Evolutionary conservation across 192 early-diverging fungal genomes (phyloP).

Genomic region (Mortierella alpina): DNA sequence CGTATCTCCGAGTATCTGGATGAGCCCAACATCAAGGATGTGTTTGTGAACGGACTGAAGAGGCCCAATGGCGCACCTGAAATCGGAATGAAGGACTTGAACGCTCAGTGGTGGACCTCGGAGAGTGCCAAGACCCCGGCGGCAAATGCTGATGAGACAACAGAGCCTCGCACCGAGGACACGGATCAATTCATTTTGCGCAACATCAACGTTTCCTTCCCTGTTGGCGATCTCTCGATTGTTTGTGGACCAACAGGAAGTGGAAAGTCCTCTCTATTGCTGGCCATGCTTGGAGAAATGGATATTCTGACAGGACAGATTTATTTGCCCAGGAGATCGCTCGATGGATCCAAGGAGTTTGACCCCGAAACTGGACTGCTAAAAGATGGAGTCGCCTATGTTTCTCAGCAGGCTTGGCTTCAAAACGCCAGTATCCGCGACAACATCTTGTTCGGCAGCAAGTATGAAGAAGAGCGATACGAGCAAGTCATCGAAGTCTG

Average conservation of each 20-base stretch:
- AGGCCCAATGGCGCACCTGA: slow-evolving; percentile 11
- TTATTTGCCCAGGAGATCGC: slow-evolving; percentile 41
- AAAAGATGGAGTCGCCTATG: slow-evolving; percentile 79
- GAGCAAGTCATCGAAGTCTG: slow-evolving; percentile 76
- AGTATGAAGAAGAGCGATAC: slow-evolving; percentile 74
- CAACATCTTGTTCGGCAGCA: slow-evolving; percentile 85
- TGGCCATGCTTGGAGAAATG: slow-evolving; percentile 86
- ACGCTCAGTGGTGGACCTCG: slow-evolving; percentile 50
- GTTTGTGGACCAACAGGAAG: slow-evolving; percentile 81
- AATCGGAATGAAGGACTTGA: slow-evolving; percentile 54
- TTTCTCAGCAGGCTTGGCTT: slow-evolving; percentile 75
- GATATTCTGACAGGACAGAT: slow-evolving; percentile 42
- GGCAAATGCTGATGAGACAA: not conserved
- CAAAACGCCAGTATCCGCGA: slow-evolving; percentile 73
- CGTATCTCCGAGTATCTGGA: slow-evolving; percentile 60
- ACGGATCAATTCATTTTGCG: slow-evolving; percentile 60
- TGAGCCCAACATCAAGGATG: slow-evolving; percentile 65
- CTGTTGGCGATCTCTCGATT: slow-evolving; percentile 70
- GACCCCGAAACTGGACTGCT: slow-evolving; percentile 52
- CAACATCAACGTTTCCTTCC: slow-evolving; percentile 70
- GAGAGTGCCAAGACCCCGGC: slow-evolving; percentile 50
- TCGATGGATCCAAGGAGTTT: slow-evolving; percentile 26
- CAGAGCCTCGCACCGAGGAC: slow-evolving; percentile 19
- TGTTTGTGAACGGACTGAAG: slow-evolving; percentile 37
- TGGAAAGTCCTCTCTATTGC: slow-evolving; percentile 81